Conservation (phyloP, 169 alveolate genomes). For the Plasmodium cynomolgi region DNA sequence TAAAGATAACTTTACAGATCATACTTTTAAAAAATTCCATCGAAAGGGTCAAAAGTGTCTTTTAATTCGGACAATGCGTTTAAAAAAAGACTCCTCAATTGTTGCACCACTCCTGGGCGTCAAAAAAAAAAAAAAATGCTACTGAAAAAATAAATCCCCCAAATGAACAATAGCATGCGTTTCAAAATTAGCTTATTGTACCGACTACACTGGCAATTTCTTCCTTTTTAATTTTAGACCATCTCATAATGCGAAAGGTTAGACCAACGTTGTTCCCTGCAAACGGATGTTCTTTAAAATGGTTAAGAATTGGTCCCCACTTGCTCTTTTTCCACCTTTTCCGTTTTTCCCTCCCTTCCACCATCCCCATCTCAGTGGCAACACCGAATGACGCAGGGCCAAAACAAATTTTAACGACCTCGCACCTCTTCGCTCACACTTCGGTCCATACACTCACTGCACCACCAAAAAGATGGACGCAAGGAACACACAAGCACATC, state of each 20-base stretch:
- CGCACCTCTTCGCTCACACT: background rate
- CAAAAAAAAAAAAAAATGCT: background rate
- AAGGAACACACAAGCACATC: background rate
- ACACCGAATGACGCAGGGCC: background rate
- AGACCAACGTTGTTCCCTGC: background rate
- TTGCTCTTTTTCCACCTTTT: background rate
- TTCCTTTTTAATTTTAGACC: background rate
- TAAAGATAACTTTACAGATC: background rate
- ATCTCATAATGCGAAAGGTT: background rate
- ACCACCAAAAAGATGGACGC: background rate
- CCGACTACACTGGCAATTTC: background rate
- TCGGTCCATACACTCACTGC: background rate
- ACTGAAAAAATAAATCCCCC: background rate
- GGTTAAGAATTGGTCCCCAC: background rate
- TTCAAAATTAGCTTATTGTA: background rate
- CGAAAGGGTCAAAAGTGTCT: background rate
- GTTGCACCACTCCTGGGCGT: background rate
- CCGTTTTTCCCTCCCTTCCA: background rate
- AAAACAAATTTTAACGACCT: background rate
- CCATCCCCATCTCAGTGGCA: background rate
- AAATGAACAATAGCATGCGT: background rate
- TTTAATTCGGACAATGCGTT: background rate
- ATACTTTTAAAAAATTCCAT: background rate
- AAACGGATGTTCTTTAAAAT: background rate
- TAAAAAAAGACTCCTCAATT: background rate